Evolutionary conservation across 2,329 filamentous ascomycete genomes (phyloP), one percentile per base, ranked within the genome.

Genomic region (Aschersonia sp.): DNA sequence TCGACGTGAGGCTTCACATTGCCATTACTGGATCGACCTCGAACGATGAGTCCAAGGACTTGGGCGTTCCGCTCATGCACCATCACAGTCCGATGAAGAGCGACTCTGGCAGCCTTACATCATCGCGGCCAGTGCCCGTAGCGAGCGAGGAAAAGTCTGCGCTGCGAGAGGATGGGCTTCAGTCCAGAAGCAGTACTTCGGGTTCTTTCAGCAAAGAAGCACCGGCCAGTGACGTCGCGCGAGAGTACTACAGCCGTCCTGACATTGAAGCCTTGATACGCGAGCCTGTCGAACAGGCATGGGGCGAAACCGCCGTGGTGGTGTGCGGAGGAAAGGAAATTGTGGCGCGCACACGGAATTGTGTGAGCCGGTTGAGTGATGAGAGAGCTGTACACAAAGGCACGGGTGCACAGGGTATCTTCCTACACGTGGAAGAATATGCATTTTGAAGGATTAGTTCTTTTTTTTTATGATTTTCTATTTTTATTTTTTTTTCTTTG

Each of bases 361-460:
- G 67, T 49, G 75, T 81, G 3, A 71, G 72, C 2, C 63, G 61
- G 32, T 51, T 81, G 51, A 78, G 75, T 47, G 76, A 81, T 54
- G 77, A 81, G 61, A 63, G 78, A 41, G 78, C 73, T 1, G 77
- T 81, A 29, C 78, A 81, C 56, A 81, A 81, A 58, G 78, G 78
- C 5, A 80, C 76, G 0, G 77, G 75, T 1, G 77, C 78, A 0
- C 78, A 81, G 56, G 78, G 78, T 0, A 80, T 81, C 41, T 70
- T 73, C 56, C 55, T 81, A 48, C 71, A 78, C 57, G 75, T 75
- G 1, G 78, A 81, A 52, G 76, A 81, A 57, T 81, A 79, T 58
- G 68, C 68, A 30, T 76, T 75, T 52, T 76, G 55, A 56, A 30
- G 11, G 46, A 37, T 37, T 37, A 4, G 33, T n/a, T n/a, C 2